Percentiles rank a stretch among this genome's conserved stretches.
phyloP scores from a whole-genome alignment of 2,329 filamentous ascomycete genomes.

The Ceratocystis huliohia region DNA sequence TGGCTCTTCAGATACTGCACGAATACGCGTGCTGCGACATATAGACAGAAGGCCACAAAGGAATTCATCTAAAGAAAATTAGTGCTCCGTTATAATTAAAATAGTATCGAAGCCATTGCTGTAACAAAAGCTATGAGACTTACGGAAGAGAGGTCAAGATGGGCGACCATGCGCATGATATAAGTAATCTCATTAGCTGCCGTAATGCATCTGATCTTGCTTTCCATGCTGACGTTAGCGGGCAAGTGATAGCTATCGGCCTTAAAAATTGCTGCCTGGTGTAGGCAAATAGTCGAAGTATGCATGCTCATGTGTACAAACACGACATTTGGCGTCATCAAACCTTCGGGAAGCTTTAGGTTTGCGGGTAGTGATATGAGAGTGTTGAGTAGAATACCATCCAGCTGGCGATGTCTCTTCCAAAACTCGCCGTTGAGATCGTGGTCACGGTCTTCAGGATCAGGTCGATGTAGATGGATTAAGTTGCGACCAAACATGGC shows the following conservation, averaged over 20 bases:
- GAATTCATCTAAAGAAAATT: constrained; percentile 63
- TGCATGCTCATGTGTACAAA: constrained; percentile 97
- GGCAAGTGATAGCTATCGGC: constrained; percentile 78
- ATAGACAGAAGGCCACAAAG: constrained; percentile 89
- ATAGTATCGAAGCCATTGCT: too few relatives aligned
- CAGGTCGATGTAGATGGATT: constrained; percentile 77
- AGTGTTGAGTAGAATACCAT: constrained; percentile 80
- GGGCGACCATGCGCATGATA: constrained; percentile 90
- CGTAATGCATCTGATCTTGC: constrained; percentile 83
- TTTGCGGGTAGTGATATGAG: constrained; percentile 68
- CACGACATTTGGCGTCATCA: constrained; percentile 70
- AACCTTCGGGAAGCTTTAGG: constrained; percentile 63
- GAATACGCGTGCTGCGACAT: constrained; percentile 89
- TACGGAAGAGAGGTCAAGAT: constrained; percentile 73
- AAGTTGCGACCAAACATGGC: constrained; percentile 84
- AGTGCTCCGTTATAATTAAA: constrained; percentile 17
- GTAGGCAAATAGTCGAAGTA: constrained; percentile 91
- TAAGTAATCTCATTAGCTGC: constrained; percentile 87
- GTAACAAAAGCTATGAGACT: constrained; percentile 28
- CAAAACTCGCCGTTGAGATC: constrained; percentile 91
- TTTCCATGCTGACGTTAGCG: constrained; percentile 67
- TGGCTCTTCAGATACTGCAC: constrained; percentile 91
- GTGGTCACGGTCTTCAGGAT: constrained; percentile 65
- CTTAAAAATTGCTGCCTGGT: constrained; percentile 96
- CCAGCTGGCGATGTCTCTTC: constrained; percentile 80